These are phyloP conservation scores for Silybum marianum DNA, from an alignment of 129 eudicot genomes.

Conservation along the genomic window DNA sequence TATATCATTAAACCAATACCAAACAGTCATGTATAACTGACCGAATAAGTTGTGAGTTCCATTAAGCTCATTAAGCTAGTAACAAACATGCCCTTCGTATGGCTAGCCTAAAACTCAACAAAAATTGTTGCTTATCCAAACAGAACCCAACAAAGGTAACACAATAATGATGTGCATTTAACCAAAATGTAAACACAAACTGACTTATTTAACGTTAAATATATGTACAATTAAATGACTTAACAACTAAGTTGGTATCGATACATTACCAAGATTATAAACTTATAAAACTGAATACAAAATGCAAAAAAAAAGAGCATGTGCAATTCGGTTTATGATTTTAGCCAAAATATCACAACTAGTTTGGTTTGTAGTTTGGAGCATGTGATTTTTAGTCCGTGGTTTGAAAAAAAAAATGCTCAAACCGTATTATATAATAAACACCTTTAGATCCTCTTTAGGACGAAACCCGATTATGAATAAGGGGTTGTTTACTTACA, in stretches of 20 bases:
- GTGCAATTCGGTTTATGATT: background rate
- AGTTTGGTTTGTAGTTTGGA: background rate
- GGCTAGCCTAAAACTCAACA: background rate
- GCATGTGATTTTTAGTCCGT: too few relatives aligned
- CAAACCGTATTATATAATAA: background rate
- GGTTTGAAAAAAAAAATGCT: background rate
- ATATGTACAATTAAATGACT: background rate
- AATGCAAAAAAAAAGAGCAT: background rate
- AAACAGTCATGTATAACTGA: too few relatives aligned
- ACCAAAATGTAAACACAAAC: background rate
- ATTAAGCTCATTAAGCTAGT: too few relatives aligned
- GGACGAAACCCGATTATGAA: background rate
- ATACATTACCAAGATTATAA: background rate
- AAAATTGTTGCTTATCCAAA: background rate
- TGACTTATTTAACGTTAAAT: background rate
- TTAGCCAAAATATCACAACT: background rate
- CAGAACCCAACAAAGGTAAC: background rate
- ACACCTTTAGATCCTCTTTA: background rate
- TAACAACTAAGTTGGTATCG: background rate
- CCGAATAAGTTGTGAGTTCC: too few relatives aligned
- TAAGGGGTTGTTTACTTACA: background rate
- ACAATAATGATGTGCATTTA: background rate
- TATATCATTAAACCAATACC: too few relatives aligned
- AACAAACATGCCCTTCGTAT: background rate
- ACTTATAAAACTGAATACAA: background rate